Evolutionary conservation across 2,329 filamentous ascomycete species (phyloP), one percentile per base, ranked within the genome.

Genomic region (Thermomyces lanuginosus): DNA sequence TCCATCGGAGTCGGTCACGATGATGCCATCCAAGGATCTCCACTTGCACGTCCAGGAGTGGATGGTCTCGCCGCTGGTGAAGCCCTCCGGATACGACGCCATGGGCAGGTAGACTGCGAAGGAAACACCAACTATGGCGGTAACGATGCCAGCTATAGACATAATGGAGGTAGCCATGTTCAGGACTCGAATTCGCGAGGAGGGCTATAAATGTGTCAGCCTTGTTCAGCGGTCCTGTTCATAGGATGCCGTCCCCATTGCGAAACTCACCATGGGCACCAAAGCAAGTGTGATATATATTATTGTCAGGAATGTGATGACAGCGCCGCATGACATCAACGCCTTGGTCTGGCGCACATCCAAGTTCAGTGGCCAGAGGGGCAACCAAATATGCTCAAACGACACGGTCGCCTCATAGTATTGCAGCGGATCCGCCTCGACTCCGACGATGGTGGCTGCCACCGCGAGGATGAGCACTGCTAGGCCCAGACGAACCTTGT

Each of bases 21-120:
- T 36, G 6, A 33, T 28, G 8, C 35, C 33, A 3, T 28, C 29
- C 7, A 36, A 29, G 11, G 41, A 36, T 3, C 45, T 42, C 51
- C 51, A 56, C 29, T 52, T 56, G 35, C 53, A 56, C 5, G 53
- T 53, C 53, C 53, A 56, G 20, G 46, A 49, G 10, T 49, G 42
- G n/a, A 56, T 40, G 5, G 53, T 55, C 32, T 56, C 51, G 17
- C 44, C 45, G 1, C 34, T 14, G 18, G 31, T 41, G 28, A 51
- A 53, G 13, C 45, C 45, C 6, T 16, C 37, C 4, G 41, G 48
- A 17, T 41, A 45, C 4, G 31, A 38, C n/a, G 46, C 43, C 12
- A 35, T 39, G 2, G 46, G 48, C 4, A 33, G 44, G 36, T 52
- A 45, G 20, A 53, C 45, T 11, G 41, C 41, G 27, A 54, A 51